phyloP scores from a whole-genome alignment of 495 filamentous ascomycete species.

The Rostrohypoxylon terebratum region DNA sequence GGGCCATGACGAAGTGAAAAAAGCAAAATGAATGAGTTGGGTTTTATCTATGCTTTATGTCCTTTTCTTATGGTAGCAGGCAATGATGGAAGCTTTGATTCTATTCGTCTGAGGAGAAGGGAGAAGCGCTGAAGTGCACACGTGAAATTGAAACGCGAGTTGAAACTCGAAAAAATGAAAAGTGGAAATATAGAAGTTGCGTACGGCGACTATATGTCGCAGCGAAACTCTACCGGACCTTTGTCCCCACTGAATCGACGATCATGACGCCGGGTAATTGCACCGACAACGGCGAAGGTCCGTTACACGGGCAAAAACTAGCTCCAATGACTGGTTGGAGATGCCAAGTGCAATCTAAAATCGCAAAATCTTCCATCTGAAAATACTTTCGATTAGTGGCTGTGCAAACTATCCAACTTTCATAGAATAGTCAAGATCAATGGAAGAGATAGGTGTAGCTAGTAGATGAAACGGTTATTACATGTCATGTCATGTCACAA shows the following conservation, averaged over 20 bases:
- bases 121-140: not conserved
- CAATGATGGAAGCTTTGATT: not conserved
- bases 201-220: slow-evolving; percentile 18
- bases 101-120: not conserved
- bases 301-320: not conserved
- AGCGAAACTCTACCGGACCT: slow-evolving; percentile 24
- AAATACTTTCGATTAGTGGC: no score
- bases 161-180: not conserved
- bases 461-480: no score
- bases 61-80: not conserved
- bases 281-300: slow-evolving; percentile 23
- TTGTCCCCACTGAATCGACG: slow-evolving; percentile 20
- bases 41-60: not conserved
- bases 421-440: no score
- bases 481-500: not conserved
- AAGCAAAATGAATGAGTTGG: not conserved
- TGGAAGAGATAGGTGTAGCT: no score
- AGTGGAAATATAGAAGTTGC: slow-evolving; percentile 1
- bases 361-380: no score
- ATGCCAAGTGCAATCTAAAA: not conserved
- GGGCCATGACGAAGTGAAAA: slow-evolving; percentile 57
- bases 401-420: no score
- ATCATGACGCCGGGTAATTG: slow-evolving; percentile 20
- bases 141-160: not conserved
- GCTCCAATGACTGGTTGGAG: not conserved